These are phyloP conservation scores for Vigna radiata DNA, from an alignment of 306 rosid species.

Conservation along the genomic window DNA sequence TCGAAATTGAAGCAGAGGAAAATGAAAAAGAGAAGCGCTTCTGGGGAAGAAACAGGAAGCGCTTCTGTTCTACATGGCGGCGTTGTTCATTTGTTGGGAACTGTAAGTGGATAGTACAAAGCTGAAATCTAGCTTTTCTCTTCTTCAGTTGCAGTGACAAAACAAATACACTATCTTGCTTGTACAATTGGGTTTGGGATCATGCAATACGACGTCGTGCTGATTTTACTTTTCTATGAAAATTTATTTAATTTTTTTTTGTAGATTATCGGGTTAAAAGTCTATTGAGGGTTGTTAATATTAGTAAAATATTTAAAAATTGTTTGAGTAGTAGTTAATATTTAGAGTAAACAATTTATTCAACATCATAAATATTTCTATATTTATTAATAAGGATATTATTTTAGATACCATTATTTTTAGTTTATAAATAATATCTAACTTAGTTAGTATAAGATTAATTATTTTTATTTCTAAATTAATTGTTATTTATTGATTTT, in stretches of 20 bases:
- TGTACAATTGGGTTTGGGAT: not conserved
- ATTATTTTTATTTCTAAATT: no score
- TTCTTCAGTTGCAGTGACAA: not conserved
- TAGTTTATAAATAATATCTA: no score
- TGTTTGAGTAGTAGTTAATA: no score
- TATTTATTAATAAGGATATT: no score
- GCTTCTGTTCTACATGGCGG: slow-evolving; percentile 29
- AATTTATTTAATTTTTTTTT: not conserved
- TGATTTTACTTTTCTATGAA: not conserved
- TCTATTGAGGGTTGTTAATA: no score
- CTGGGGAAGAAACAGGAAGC: not conserved
- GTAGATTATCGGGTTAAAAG: not conserved
- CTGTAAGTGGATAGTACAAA: slow-evolving; percentile 19
- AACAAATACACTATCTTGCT: not conserved
- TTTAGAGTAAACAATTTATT: no score
- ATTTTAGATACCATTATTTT: no score
- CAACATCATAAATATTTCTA: no score
- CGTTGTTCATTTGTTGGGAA: slow-evolving; percentile 31
- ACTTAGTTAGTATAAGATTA: no score
- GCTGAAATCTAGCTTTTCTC: not conserved
- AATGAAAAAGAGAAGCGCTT: slow-evolving; percentile 1
- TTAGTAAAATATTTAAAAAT: no score
- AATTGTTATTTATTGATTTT: no score
- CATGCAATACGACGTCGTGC: not conserved
- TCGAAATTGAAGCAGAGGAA: slow-evolving; percentile 29